Conservation (phyloP, 2,329 filamentous ascomycete genomes). For the Colletotrichum sp. region DNA sequence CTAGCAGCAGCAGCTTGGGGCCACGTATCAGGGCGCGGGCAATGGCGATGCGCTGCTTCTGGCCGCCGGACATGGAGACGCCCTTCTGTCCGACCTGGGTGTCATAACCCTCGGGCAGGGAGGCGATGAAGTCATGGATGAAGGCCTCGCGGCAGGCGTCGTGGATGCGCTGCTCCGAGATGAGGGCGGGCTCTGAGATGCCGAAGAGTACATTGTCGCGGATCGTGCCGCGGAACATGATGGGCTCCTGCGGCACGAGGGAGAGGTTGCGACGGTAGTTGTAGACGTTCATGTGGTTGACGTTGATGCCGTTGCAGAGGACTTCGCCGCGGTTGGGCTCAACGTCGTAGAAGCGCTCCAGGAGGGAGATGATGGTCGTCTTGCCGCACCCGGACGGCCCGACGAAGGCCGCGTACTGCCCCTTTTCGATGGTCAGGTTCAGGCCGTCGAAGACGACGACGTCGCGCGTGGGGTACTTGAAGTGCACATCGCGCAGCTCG, state of each 20-base stretch:
- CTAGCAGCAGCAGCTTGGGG: constrained; percentile 56
- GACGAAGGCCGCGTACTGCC: constrained; percentile 50
- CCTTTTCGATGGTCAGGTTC: constrained; percentile 34
- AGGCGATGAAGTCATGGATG: constrained; percentile 61
- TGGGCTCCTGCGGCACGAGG: constrained; percentile 57
- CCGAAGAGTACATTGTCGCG: constrained; percentile 51
- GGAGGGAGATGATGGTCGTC: constrained; percentile 56
- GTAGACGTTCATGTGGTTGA: constrained; percentile 42
- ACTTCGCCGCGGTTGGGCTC: constrained; percentile 46
- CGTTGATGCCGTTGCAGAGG: constrained; percentile 38
- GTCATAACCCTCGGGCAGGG: constrained; percentile 54
- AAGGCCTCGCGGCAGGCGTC: constrained; percentile 45
- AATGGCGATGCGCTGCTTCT: constrained; percentile 61
- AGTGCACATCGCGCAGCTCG: constrained; percentile 25
- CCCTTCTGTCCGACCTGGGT: constrained; percentile 60
- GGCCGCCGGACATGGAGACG: constrained; percentile 59
- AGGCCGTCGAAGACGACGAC: constrained; percentile 26
- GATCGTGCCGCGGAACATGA: constrained; percentile 53
- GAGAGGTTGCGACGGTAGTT: constrained; percentile 48
- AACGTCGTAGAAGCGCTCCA: constrained; percentile 61
- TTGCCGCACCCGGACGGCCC: constrained; percentile 54
- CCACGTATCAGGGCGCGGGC: constrained; percentile 58
- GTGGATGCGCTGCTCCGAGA: constrained; percentile 27
- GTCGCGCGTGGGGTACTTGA: constrained; percentile 27
- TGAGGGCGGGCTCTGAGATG: constrained; percentile 42